Evolutionary conservation across 805 yeast species (phyloP).

Genomic region (Wickerhamomyces strasburgensis): DNA sequence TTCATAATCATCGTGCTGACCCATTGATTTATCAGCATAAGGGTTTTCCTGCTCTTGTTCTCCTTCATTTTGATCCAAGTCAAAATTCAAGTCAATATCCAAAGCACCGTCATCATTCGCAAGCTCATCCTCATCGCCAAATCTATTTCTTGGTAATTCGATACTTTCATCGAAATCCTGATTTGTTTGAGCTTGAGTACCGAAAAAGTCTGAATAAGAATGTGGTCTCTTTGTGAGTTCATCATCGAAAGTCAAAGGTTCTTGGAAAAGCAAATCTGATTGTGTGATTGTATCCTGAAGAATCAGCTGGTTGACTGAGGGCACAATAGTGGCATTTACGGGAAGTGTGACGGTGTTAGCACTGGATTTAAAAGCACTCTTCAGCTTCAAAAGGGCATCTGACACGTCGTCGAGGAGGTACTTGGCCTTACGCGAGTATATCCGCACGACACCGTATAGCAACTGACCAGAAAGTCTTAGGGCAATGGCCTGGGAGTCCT

Average conservation of each 20-base stretch:
- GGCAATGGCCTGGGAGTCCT: constrained; percentile 55
- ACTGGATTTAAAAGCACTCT: constrained; percentile 53
- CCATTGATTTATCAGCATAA: background rate
- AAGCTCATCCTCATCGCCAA: constrained; percentile 25
- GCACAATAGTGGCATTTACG: constrained; percentile 53
- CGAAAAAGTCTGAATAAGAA: constrained; percentile 5
- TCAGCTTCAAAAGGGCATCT: constrained; percentile 67
- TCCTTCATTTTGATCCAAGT: constrained; percentile 22
- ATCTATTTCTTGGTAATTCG: constrained; percentile 57
- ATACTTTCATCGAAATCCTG: constrained; percentile 49
- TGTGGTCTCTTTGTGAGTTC: constrained; percentile 16
- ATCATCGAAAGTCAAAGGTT: constrained; percentile 39
- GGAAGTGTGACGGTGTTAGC: constrained; percentile 50
- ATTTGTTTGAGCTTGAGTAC: constrained; percentile 15
- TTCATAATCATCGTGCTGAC: constrained; percentile 3
- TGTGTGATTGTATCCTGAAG: constrained; percentile 77
- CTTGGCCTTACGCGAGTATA: constrained; percentile 80
- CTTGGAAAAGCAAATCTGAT: constrained; percentile 65
- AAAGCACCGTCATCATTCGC: constrained; percentile 37
- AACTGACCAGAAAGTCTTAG: constrained; percentile 81
- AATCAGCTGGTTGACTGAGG: constrained; percentile 54
- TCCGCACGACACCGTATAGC: constrained; percentile 79
- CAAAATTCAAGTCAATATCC: constrained; percentile 49
- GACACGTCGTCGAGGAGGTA: constrained; percentile 78
- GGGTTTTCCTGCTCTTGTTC: background rate